These are phyloP conservation scores for Microbotryomycetes sp. DNA, from an alignment of 1,284 basidiomycete genomes.

Conservation along the genomic window DNA sequence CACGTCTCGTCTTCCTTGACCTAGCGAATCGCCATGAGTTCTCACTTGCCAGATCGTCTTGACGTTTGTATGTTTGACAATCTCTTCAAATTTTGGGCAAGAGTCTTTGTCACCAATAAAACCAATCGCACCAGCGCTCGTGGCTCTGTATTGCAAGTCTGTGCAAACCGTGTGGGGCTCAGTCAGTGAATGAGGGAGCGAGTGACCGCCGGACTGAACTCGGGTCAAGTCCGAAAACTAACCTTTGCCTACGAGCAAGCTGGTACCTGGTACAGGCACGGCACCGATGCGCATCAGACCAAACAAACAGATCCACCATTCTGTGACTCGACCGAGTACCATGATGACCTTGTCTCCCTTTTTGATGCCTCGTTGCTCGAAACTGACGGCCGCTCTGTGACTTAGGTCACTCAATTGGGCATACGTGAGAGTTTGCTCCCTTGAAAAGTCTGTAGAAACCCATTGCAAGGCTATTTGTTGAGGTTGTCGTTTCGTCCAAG, in stretches of 20 bases:
- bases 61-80: slow-evolving; percentile 8
- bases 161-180: no score
- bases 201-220: no score
- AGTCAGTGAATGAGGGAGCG: no score
- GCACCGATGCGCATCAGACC: slow-evolving; percentile 27
- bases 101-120: slow-evolving; percentile 27
- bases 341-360: slow-evolving; percentile 29
- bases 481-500: slow-evolving; percentile 9
- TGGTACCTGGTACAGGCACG: slow-evolving; percentile 24
- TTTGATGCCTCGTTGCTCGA: slow-evolving; percentile 15
- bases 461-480: slow-evolving; percentile 16
- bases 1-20: slow-evolving; percentile 10
- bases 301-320: slow-evolving; percentile 24
- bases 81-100: slow-evolving; percentile 16
- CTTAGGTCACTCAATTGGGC: slow-evolving; percentile 11
- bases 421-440: slow-evolving; percentile 16
- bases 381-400: slow-evolving; percentile 17
- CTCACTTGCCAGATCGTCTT: slow-evolving; percentile 21
- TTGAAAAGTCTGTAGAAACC: slow-evolving; percentile 17
- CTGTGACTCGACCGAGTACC: slow-evolving; percentile 1
- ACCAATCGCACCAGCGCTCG: slow-evolving; percentile 7
- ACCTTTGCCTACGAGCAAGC: slow-evolving; percentile 31
- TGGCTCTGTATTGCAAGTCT: slow-evolving; percentile 30
- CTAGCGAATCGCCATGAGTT: neutral
- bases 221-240: neutral